Evolutionary conservation across 1,139 yeast genomes (phyloP).

Genomic region (Ogataea hybrid): DNA sequence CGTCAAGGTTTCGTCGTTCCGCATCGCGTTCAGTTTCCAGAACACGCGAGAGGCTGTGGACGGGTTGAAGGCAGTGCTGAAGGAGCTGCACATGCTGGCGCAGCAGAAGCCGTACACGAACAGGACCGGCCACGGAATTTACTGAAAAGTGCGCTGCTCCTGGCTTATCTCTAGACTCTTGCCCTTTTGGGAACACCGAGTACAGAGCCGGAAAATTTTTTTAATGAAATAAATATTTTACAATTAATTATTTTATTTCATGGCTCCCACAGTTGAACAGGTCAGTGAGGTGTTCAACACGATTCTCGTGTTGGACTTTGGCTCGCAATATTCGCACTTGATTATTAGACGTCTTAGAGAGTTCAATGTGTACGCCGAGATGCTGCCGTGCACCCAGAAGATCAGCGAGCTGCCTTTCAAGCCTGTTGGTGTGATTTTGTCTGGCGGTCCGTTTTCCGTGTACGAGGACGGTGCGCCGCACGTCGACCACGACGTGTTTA

Average conservation of each 20-base stretch:
- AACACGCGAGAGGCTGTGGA: constrained; percentile 65
- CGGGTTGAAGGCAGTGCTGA: constrained; percentile 56
- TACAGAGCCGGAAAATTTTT: constrained; percentile 10
- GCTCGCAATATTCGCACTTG: constrained; percentile 96
- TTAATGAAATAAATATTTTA: not conserved
- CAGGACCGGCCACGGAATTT: not conserved
- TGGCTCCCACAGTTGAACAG: constrained; percentile 30
- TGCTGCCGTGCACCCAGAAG: constrained; percentile 98
- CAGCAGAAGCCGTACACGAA: constrained; percentile 24
- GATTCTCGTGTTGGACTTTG: constrained; percentile 94
- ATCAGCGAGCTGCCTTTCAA: constrained; percentile 88
- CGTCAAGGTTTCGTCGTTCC: constrained; percentile 66
- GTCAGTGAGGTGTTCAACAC: constrained; percentile 92
- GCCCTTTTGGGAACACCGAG: constrained; percentile 11
- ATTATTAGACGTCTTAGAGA: constrained; percentile 98
- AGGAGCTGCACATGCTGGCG: constrained; percentile 55
- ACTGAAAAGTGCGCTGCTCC: not conserved
- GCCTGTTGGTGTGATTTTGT: constrained; percentile 93
- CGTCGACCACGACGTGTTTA: constrained; percentile 91
- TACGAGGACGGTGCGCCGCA: constrained; percentile 96
- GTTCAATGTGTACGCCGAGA: constrained; percentile 96
- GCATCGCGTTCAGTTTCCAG: constrained; percentile 83
- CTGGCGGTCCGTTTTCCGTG: constrained; percentile 98
- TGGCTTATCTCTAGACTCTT: constrained; percentile 5
- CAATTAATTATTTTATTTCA: not conserved